These are phyloP conservation scores for Ananas comosus DNA, from an alignment of 176 grass and related monocot genomes.

Conservation along the genomic window DNA sequence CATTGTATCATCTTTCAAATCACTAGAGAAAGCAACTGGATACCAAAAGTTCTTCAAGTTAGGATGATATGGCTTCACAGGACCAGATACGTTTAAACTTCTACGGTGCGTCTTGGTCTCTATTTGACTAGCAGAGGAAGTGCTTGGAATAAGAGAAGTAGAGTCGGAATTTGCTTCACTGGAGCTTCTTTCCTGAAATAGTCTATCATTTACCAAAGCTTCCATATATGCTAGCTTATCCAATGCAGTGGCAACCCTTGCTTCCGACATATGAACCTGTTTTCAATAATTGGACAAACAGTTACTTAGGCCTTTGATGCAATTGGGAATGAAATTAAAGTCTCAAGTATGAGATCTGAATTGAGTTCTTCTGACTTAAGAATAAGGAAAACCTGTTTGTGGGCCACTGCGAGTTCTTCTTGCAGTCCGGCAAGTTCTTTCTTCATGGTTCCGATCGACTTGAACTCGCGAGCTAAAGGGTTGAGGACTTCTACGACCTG, in stretches of 20 bases:
- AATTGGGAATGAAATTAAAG: neutral
- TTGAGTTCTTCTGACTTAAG: neutral
- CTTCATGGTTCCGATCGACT: conserved; percentile 83
- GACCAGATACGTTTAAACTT: conserved; percentile 61
- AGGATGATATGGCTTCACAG: conserved; percentile 65
- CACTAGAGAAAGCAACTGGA: conserved; percentile 82
- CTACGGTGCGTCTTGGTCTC: conserved; percentile 25
- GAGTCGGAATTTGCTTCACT: conserved; percentile 26
- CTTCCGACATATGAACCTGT: conserved; percentile 74
- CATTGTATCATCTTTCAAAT: conserved; percentile 92
- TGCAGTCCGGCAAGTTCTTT: conserved; percentile 78
- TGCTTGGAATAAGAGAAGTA: conserved; percentile 44
- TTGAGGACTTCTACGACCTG: conserved; percentile 93
- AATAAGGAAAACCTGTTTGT: conserved; percentile 51
- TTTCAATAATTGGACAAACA: neutral
- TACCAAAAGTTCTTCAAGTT: conserved; percentile 96
- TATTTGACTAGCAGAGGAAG: conserved; percentile 25
- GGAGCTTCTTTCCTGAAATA: conserved; percentile 37
- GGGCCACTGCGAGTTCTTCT: conserved; percentile 54
- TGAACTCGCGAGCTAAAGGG: conserved; percentile 77
- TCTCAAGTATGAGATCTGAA: neutral
- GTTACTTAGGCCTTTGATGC: neutral
- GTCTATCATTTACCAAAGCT: conserved; percentile 55
- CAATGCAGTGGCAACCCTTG: conserved; percentile 53
- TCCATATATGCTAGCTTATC: conserved; percentile 86